phyloP scores from a whole-genome alignment of 306 rosid genomes.

The Vicia sativa region DNA sequence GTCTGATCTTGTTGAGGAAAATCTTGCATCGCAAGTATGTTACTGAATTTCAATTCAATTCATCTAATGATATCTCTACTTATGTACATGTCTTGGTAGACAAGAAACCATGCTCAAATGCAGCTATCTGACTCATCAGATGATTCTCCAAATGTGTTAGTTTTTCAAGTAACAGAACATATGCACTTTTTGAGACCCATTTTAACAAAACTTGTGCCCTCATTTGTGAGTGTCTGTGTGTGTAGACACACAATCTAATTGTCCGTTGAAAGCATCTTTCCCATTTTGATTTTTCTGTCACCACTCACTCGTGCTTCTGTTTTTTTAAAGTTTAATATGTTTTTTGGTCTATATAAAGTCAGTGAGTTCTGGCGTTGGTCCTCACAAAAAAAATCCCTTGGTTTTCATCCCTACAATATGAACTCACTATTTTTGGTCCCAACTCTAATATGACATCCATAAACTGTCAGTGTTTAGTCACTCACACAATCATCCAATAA shows the following conservation, averaged over 20 bases:
- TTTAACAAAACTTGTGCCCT: slow-evolving; percentile 1
- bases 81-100: slow-evolving; percentile 50
- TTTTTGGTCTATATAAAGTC: background rate
- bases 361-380: background rate
- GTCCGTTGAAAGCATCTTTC: slow-evolving; percentile 22
- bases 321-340: background rate
- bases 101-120: slow-evolving; percentile 55
- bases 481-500: background rate
- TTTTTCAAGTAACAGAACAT: slow-evolving; percentile 72
- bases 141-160: slow-evolving; percentile 69
- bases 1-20: slow-evolving; percentile 79
- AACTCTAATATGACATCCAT: background rate
- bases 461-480: background rate
- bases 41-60: slow-evolving; percentile 25
- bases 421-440: background rate
- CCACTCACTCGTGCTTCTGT: slow-evolving; percentile 5
- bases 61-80: slow-evolving; percentile 23
- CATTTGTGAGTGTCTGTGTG: background rate
- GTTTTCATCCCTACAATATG: background rate
- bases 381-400: background rate
- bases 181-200: slow-evolving; percentile 15
- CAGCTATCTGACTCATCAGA: slow-evolving; percentile 77
- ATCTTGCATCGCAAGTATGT: slow-evolving; percentile 75
- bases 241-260: slow-evolving; percentile 1
- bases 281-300: slow-evolving; percentile 24